Evolutionary conservation across 2,329 filamentous ascomycete genomes (phyloP).

Genomic region (Colletotrichum trifolii): DNA sequence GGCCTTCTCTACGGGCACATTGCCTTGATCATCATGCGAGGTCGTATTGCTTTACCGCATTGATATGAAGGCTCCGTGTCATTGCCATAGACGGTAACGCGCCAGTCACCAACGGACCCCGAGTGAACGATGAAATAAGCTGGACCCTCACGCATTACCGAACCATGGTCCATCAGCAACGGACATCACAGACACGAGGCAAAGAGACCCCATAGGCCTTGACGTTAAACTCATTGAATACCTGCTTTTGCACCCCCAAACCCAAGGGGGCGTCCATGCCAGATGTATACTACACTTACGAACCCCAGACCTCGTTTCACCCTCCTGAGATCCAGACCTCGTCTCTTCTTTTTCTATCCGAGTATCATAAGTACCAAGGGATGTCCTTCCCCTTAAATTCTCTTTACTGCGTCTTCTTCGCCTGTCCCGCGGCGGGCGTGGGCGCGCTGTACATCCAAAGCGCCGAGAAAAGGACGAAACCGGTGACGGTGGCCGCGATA

Average conservation of each 20-base stretch:
- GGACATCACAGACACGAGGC: no score
- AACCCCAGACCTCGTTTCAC: constrained; percentile 1
- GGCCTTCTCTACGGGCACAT: no score
- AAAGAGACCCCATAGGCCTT: no score
- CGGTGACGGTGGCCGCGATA: constrained; percentile 83
- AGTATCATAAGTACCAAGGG: neutral
- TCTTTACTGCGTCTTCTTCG: constrained; percentile 62
- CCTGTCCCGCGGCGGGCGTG: constrained; percentile 43
- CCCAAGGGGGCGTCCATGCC: constrained; percentile 8
- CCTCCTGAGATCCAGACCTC: constrained; percentile 8
- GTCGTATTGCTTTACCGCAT: no score
- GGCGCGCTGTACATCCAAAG: constrained; percentile 84
- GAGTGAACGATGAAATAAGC: no score
- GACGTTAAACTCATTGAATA: constrained; percentile 34
- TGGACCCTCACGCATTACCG: no score
- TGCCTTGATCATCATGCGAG: no score
- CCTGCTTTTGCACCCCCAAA: constrained; percentile 21
- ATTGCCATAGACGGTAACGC: no score
- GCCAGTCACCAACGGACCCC: no score
- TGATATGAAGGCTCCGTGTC: no score
- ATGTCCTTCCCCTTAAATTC: neutral
- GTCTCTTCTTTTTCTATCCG: constrained; percentile 2
- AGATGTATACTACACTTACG: constrained; percentile 36
- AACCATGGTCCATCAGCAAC: no score
- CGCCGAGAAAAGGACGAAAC: constrained; percentile 86